Evolutionary conservation across 1,284 basidiomycete species (phyloP).

Genomic region (Heterobasidion occidentale): DNA sequence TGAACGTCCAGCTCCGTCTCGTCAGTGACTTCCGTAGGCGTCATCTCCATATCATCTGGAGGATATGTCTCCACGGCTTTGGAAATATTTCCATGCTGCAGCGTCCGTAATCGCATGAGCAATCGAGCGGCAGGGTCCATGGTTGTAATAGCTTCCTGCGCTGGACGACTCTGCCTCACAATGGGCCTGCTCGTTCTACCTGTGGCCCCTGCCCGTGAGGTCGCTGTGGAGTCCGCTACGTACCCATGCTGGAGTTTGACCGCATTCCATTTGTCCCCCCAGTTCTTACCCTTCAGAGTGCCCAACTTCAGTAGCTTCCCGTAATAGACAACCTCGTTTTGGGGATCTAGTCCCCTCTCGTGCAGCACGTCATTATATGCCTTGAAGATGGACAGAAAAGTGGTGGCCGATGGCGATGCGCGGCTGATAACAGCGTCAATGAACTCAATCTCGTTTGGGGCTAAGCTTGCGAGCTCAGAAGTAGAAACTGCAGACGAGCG

Average conservation of each 20-base stretch:
- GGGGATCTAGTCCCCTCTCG: conserved; percentile 67
- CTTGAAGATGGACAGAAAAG: conserved; percentile 71
- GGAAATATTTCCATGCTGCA: conserved; percentile 6
- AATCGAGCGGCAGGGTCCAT: conserved; percentile 10
- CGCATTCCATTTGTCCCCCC: conserved; percentile 69
- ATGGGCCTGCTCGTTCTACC: not conserved
- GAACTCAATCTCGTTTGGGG: conserved; percentile 55
- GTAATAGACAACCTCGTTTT: conserved; percentile 73
- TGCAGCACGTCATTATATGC: conserved; percentile 72
- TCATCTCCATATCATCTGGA: conserved; percentile 6
- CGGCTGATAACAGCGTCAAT: conserved; percentile 66
- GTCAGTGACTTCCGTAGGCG: conserved; percentile 9
- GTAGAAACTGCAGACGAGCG: conserved; percentile 36
- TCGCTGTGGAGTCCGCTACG: conserved; percentile 5
- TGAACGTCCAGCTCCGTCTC: conserved; percentile 16
- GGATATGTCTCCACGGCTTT: conserved; percentile 2
- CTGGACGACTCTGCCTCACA: conserved; percentile 9
- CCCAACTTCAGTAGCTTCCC: conserved; percentile 72
- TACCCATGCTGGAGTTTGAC: conserved; percentile 54
- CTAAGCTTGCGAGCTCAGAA: conserved; percentile 52
- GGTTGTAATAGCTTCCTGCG: not conserved
- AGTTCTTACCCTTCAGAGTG: conserved; percentile 65
- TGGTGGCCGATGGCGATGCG: conserved; percentile 55
- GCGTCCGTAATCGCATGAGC: conserved; percentile 8
- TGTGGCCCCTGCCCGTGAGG: no score